Evolutionary conservation across 2,329 filamentous ascomycete species (phyloP), one percentile per base, ranked within the genome.

Genomic region (Alternaria consortialis): DNA sequence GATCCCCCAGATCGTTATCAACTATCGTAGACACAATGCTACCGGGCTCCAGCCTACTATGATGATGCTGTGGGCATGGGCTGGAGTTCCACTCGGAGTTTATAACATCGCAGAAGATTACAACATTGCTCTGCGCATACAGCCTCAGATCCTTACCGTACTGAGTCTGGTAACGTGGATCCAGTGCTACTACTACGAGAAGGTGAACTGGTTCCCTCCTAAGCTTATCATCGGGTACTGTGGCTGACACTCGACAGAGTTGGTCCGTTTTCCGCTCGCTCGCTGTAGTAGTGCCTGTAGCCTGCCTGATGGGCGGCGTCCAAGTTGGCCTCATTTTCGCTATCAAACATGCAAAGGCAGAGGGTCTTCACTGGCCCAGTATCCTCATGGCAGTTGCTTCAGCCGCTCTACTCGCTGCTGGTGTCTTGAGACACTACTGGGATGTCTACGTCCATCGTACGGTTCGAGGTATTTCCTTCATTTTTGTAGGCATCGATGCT

Each of bases 1-100:
- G 27, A 84, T 91, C 27, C 89, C 90, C 0, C 90, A 92, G 72
- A 90, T 91, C 50, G 74, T 88, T 34, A 85, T 90, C 69, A 92
- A 92, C 69, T 87, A 89, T 68, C 84, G 85, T 5, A 82, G 89
- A 1, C 88, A 91, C 73, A 83, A 90, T 79, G 88, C 88, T 1
- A 85, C 82, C 0, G 89, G 89, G 0, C 81, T 91, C 0, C 88
- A 91, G 51, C 84, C 86, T 0, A 86, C 87, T 0, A 91, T 91
- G 89, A 91, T 91, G 88, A 84, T 91, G 73, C 81, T 91, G 2
- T 91, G 89, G 84, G 87, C 88, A 0, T 86, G 83, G 79, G 89
- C 89, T 1, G 89, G 89, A 0, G 86, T 91, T 0, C 89, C 89
- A 0, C 80, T 91, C 0, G 90, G 89, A 2, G 84, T 86, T 12